Evolutionary conservation across 2,329 filamentous ascomycete species (phyloP), one percentile per base, ranked within the genome.

Genomic region (Talaromyces marneffei): DNA sequence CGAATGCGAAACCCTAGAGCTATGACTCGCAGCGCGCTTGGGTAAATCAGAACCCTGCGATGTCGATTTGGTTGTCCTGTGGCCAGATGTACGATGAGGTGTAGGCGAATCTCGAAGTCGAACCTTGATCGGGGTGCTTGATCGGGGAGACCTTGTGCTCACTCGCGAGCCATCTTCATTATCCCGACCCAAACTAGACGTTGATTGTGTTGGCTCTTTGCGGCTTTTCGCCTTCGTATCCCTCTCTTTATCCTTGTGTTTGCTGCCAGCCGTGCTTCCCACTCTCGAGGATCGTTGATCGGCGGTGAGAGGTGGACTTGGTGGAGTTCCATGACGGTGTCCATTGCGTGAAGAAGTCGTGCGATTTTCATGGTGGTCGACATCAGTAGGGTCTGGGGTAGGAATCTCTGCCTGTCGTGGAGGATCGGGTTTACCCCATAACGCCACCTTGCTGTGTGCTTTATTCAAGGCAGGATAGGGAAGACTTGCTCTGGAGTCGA

Each of bases 381-480:
- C 68, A 69, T 91, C 88, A 23, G 88, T 91, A 23, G 87, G 82
- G 63, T 91, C 88, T 18, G 89, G 89, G 1, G 89, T 92, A 64
- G 85, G 80, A 63, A 80, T 75, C 60, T 73, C 72, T 33, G 70
- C 68, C 60, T 74, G 64, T 70, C 73, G 54, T 39, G 39, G n/a
- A 23, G 20, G 27, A 69, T 71, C 42, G 54, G 83, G 66, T 58
- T 84, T 80, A 50, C 79, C 87, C 65, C 85, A 82, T 59, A 96
- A 85, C 48, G 86, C 85, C 77, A 97, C 93, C 75, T 92, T 94
- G 80, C 91, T 95, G 74, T 96, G 91, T 12, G 89, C 89, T 77
- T 95, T 97, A 77, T 90, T 94, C 75, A 95, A 91, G 10, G 83
- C 82, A 1, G 92, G 91, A 72, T 96, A 96, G 6, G 90, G 88